These are phyloP conservation scores for Saccharum spontaneum DNA, from an alignment of 176 grass and related monocot species.

Conservation along the genomic window DNA sequence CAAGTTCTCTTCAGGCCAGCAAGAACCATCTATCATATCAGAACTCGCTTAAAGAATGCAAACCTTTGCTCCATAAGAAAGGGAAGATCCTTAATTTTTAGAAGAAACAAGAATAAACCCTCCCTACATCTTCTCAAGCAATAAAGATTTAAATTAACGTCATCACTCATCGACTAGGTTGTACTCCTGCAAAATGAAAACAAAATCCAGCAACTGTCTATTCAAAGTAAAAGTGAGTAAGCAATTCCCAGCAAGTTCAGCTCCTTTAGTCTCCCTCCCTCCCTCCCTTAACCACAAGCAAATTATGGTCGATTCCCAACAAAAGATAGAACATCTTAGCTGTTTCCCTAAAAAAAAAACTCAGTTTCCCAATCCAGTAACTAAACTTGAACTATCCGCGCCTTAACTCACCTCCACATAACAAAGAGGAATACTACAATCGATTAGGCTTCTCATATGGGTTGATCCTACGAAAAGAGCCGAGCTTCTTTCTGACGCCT, in stretches of 20 bases:
- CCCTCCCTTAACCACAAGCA: neutral
- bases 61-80: neutral
- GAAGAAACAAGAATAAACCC: neutral
- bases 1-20: neutral
- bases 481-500: neutral
- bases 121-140: neutral
- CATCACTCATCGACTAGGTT: neutral
- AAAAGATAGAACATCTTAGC: neutral
- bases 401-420: neutral
- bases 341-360: neutral
- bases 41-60: neutral
- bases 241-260: neutral
- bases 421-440: neutral
- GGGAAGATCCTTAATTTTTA: neutral
- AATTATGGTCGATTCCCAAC: neutral
- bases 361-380: neutral
- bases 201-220: neutral
- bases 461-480: neutral
- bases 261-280: neutral
- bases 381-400: neutral
- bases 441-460: neutral
- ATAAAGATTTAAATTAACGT: neutral
- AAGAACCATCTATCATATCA: neutral
- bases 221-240: neutral
- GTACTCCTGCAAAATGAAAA: neutral